Percentiles rank a stretch among this genome's conserved stretches.
Conservation (phyloP, 2,329 filamentous ascomycete genomes). For the Chaetomiaceae sp. region DNA sequence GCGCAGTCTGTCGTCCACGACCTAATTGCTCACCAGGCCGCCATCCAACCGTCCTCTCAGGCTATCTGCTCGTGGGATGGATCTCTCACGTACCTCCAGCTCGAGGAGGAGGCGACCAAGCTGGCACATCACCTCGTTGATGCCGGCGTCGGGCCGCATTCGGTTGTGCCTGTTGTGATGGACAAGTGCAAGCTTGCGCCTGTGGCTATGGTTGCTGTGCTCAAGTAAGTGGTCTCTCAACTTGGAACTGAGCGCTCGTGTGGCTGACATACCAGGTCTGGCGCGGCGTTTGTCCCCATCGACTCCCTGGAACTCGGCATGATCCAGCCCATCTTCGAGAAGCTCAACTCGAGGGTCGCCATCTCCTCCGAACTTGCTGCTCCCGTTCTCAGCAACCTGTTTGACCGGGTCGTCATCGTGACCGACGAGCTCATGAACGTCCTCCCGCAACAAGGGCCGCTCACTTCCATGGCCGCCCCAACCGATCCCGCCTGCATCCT, state of each 20-base stretch:
- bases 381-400: slow-evolving; percentile 37
- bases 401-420: slow-evolving; percentile 37
- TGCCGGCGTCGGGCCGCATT: slow-evolving; percentile 47
- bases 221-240: slow-evolving; percentile 49
- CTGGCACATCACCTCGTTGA: slow-evolving; percentile 45
- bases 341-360: slow-evolving; percentile 42
- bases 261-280: slow-evolving; percentile 34
- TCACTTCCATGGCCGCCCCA: slow-evolving; percentile 31
- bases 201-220: slow-evolving; percentile 62
- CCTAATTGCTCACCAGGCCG: slow-evolving; percentile 40
- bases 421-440: slow-evolving; percentile 21
- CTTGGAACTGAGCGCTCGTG: slow-evolving; percentile 26
- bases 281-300: slow-evolving; percentile 48
- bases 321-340: slow-evolving; percentile 40
- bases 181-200: slow-evolving; percentile 67
- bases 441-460: slow-evolving; percentile 23
- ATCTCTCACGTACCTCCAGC: slow-evolving; percentile 38
- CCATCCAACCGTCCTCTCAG: slow-evolving; percentile 36
- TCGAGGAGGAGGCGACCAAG: slow-evolving; percentile 36
- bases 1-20: slow-evolving; percentile 42
- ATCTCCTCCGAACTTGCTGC: slow-evolving; percentile 42
- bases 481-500: slow-evolving; percentile 57
- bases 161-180: slow-evolving; percentile 62
- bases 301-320: slow-evolving; percentile 42
- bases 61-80: slow-evolving; percentile 45